A percentile compares a stretch with the other conserved stretches of the same genome.
phyloP scores from a whole-genome alignment of 257 asterid genomes.

The Paraleonurus japonicus region DNA sequence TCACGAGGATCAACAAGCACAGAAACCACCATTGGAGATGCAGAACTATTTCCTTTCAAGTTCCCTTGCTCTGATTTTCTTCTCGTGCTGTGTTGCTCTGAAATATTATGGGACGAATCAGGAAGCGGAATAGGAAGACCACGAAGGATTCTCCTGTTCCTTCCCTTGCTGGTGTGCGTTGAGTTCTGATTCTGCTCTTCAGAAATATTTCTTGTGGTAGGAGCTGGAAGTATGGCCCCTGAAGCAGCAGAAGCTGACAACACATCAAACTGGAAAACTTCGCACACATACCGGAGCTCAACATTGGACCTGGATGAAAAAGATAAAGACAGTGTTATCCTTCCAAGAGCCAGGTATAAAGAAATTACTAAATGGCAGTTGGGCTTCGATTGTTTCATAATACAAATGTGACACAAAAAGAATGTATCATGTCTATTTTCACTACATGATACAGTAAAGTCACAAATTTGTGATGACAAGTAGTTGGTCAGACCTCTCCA shows the following conservation, averaged over 20 bases:
- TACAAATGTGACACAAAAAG: not conserved
- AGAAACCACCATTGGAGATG: slow-evolving; percentile 77
- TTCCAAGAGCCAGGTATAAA: not conserved
- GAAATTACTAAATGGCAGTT: not conserved
- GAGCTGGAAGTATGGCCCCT: slow-evolving; percentile 65
- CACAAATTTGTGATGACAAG: not conserved
- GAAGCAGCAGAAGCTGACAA: slow-evolving; percentile 49
- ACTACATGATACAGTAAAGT: not conserved
- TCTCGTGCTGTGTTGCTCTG: slow-evolving; percentile 40
- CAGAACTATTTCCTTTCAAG: slow-evolving; percentile 40
- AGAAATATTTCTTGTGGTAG: slow-evolving; percentile 44
- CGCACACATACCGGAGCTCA: slow-evolving; percentile 86
- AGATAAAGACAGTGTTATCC: not conserved
- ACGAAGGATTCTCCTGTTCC: slow-evolving; percentile 69
- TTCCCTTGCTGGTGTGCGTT: slow-evolving; percentile 44
- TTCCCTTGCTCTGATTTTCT: slow-evolving; percentile 44
- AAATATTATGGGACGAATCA: slow-evolving; percentile 54
- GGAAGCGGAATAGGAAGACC: slow-evolving; percentile 56
- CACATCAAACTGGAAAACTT: slow-evolving; percentile 82
- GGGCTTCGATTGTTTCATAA: not conserved
- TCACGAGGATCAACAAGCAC: slow-evolving; percentile 89
- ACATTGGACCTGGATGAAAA: slow-evolving; percentile 64
- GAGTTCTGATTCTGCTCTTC: slow-evolving; percentile 41
- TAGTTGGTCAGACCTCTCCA: slow-evolving; percentile 9
- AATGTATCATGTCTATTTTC: not conserved